A percentile compares a stretch with the other conserved stretches of the same genome.
Evolutionary conservation across 2,329 filamentous ascomycete species (phyloP).

Genomic region (Elsinoe necatrix): DNA sequence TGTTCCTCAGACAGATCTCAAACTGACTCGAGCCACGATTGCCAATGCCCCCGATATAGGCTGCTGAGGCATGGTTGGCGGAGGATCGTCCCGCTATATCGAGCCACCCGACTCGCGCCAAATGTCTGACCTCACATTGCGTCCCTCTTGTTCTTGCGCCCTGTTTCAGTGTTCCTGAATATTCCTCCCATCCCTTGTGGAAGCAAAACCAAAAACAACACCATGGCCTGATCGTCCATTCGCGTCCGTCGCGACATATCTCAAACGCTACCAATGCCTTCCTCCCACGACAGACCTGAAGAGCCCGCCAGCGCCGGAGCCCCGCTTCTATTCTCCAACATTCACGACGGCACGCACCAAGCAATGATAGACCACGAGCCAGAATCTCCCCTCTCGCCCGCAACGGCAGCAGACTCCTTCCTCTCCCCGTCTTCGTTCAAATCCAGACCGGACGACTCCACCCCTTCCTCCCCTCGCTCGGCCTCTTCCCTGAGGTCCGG

Average conservation of each 20-base stretch:
- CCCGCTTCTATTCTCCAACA: not conserved
- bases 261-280: not conserved
- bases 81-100: slow-evolving; percentile 15
- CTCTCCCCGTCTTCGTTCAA: not conserved
- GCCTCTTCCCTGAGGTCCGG: not conserved
- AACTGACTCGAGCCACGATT: not conserved
- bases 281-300: not conserved
- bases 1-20: too few relatives aligned
- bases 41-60: not conserved
- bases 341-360: not conserved
- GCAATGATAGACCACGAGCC: not conserved
- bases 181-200: not conserved
- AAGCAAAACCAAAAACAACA: not conserved
- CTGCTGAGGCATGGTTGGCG: not conserved
- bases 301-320: not conserved
- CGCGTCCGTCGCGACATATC: not conserved
- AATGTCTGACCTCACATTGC: slow-evolving; percentile 9
- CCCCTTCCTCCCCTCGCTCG: not conserved
- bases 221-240: not conserved
- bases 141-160: not conserved
- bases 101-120: slow-evolving; percentile 7
- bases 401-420: not conserved
- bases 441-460: not conserved
- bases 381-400: not conserved
- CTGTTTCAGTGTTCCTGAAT: slow-evolving; percentile 3